Evolutionary conservation across 371 early-diverging fungal genomes (phyloP).

Genomic region (Mucor saturninus): DNA sequence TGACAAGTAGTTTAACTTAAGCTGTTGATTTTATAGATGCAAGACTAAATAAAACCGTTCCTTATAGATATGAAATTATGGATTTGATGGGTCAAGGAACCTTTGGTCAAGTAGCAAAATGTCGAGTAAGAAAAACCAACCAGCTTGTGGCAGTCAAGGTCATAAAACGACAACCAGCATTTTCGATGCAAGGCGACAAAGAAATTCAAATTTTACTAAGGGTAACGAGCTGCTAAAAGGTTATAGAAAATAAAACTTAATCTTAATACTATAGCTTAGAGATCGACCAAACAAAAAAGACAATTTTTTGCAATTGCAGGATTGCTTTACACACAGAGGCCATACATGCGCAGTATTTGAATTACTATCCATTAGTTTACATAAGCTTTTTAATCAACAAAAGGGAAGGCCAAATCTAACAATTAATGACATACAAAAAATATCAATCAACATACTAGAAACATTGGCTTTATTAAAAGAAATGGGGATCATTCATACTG

Average conservation of each 20-base stretch:
- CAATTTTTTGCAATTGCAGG: constrained; percentile 78
- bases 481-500: constrained; percentile 95
- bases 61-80: constrained; percentile 76
- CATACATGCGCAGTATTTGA: constrained; percentile 97
- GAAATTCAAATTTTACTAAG: constrained; percentile 89
- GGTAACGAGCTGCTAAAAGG: constrained; percentile 34
- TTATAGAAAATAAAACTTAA: neutral
- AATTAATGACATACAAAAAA: constrained; percentile 80
- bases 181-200: constrained; percentile 90
- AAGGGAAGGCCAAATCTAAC: constrained; percentile 82
- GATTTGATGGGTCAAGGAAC: constrained; percentile 97
- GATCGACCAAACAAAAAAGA: constrained; percentile 76
- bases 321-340: constrained; percentile 83
- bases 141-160: constrained; percentile 95
- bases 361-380: constrained; percentile 90
- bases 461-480: constrained; percentile 80
- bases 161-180: constrained; percentile 93
- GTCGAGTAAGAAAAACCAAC: constrained; percentile 81
- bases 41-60: neutral
- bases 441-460: constrained; percentile 88
- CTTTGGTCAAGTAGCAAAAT: constrained; percentile 98
- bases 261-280: constrained; percentile 28
- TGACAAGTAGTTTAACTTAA: constrained; percentile 7
- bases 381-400: constrained; percentile 92
- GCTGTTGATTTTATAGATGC: neutral